A percentile compares a stretch with the other conserved stretches of the same genome.
Conservation (phyloP, 2,329 filamentous ascomycete species). For the Aspergillus niger region DNA sequence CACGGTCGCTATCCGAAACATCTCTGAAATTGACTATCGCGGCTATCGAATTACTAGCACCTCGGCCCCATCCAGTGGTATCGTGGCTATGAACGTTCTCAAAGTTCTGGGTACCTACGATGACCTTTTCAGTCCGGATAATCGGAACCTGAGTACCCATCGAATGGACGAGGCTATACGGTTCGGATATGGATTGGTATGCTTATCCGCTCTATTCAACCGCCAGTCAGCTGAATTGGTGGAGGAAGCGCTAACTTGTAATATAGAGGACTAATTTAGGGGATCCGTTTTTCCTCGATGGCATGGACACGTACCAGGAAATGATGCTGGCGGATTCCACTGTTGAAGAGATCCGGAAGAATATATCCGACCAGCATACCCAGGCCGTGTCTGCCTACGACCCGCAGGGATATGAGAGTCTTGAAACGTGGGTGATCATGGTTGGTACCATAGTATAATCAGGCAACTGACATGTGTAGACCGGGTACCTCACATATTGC, state of each 20-base stretch:
- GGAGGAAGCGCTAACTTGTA: constrained; percentile 14
- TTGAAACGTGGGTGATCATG: constrained; percentile 56
- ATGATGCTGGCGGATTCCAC: constrained; percentile 66
- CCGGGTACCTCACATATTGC: constrained; percentile 58
- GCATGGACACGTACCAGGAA: constrained; percentile 64
- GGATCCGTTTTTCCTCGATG: constrained; percentile 73
- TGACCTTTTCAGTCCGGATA: constrained; percentile 59
- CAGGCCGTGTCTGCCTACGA: constrained; percentile 75
- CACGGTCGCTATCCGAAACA: constrained; percentile 63
- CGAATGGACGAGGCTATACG: constrained; percentile 84
- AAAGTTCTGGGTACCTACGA: constrained; percentile 82
- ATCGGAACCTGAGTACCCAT: constrained; percentile 71
- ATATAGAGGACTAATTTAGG: constrained; percentile 72
- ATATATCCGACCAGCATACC: constrained; percentile 72
- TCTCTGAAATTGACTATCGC: constrained; percentile 66
- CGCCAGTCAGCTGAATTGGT: background rate
- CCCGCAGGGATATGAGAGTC: constrained; percentile 64
- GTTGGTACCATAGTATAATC: background rate
- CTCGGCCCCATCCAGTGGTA: constrained; percentile 77
- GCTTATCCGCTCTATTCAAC: background rate
- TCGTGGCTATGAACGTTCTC: constrained; percentile 71
- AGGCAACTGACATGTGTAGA: constrained; percentile 26
- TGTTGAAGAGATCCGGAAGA: constrained; percentile 61
- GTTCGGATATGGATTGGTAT: constrained; percentile 73
- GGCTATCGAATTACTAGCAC: constrained; percentile 66